Evolutionary conservation across 164 flowering plant genomes (phyloP).

Genomic region (Amborella trichopoda): DNA sequence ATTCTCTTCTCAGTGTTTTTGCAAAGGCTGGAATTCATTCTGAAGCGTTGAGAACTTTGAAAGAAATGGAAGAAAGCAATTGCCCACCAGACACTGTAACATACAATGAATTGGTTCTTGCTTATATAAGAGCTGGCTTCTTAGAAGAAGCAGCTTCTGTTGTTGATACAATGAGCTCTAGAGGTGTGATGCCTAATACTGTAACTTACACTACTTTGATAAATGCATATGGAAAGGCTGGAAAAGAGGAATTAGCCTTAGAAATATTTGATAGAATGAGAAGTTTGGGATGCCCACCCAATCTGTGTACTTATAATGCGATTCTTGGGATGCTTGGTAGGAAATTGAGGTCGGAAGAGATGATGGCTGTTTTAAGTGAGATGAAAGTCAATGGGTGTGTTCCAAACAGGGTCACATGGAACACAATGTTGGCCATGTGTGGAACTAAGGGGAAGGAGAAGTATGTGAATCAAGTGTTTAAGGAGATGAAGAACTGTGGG

Average conservation of each 20-base stretch:
- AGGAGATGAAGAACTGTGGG: conserved; percentile 86
- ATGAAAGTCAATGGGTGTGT: conserved; percentile 64
- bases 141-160: conserved; percentile 67
- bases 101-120: conserved; percentile 76
- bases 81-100: conserved; percentile 69
- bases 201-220: conserved; percentile 83
- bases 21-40: conserved; percentile 63
- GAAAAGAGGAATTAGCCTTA: conserved; percentile 65
- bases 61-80: conserved; percentile 76
- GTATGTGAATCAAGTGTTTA: conserved; percentile 48
- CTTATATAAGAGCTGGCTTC: conserved; percentile 79
- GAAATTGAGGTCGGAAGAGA: conserved; percentile 53
- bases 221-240: conserved; percentile 75
- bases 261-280: conserved; percentile 58
- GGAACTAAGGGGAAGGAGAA: conserved; percentile 56
- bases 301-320: conserved; percentile 71
- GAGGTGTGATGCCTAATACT: conserved; percentile 68
- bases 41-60: conserved; percentile 57
- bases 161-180: conserved; percentile 47
- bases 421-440: conserved; percentile 75
- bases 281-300: conserved; percentile 69
- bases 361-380: conserved; percentile 55
- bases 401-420: conserved; percentile 85
- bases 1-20: conserved; percentile 69
- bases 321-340: conserved; percentile 79